These are phyloP conservation scores for Russula vinacea DNA, from an alignment of 768 basidiomycete species.

Conservation along the genomic window DNA sequence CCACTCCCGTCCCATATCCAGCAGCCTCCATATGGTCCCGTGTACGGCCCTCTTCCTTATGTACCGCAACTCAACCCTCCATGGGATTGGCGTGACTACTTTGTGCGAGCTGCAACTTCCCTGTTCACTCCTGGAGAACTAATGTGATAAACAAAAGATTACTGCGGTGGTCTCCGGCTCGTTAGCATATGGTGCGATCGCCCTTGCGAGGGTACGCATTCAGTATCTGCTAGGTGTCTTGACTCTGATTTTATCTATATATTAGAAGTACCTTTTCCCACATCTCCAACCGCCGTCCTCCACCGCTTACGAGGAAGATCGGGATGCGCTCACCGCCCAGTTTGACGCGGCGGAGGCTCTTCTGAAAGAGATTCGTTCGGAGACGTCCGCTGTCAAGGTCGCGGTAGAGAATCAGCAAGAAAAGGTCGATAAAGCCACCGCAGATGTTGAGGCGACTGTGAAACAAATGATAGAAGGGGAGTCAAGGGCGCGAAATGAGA, in stretches of 20 bases:
- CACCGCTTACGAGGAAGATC: slow-evolving; percentile 87
- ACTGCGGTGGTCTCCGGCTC: slow-evolving; percentile 88
- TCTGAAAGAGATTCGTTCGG: slow-evolving; percentile 73
- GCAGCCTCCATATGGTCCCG: slow-evolving; percentile 38
- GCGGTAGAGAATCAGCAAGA: slow-evolving; percentile 76
- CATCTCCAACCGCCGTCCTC: slow-evolving; percentile 85
- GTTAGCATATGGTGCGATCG: slow-evolving; percentile 72
- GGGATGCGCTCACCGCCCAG: slow-evolving; percentile 78
- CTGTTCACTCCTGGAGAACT: slow-evolving; percentile 26
- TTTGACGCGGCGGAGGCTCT: slow-evolving; percentile 86
- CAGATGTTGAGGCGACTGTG: slow-evolving; percentile 69
- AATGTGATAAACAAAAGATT: slow-evolving; percentile 52
- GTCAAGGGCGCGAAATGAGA: slow-evolving; percentile 74
- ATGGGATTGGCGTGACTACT: slow-evolving; percentile 98
- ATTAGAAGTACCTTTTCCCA: slow-evolving; percentile 84
- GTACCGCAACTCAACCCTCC: slow-evolving; percentile 46
- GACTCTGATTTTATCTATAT: slow-evolving; percentile 14
- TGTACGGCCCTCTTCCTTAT: slow-evolving; percentile 48
- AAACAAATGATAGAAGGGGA: slow-evolving; percentile 77
- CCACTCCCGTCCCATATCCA: slow-evolving; percentile 27
- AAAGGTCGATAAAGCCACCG: slow-evolving; percentile 65
- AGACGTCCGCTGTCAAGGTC: slow-evolving; percentile 66
- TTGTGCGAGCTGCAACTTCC: slow-evolving; percentile 52
- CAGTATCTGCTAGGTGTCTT: neutral
- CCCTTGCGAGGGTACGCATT: slow-evolving; percentile 67